Percentiles rank a stretch among this genome's conserved stretches.
Evolutionary conservation across 768 basidiomycete genomes (phyloP).

Genomic region (Asterophora parasitica): DNA sequence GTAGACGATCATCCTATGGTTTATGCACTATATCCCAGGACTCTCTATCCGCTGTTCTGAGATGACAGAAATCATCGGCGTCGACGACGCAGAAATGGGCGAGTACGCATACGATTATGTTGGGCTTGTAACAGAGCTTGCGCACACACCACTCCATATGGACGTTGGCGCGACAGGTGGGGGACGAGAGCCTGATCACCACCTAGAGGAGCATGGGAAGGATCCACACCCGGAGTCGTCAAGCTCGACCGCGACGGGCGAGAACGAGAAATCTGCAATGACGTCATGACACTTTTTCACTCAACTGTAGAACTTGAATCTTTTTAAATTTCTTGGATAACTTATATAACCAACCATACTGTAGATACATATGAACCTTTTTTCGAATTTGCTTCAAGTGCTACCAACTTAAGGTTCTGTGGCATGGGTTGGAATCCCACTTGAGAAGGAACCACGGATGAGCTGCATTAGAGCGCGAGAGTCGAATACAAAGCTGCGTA

Average conservation of each 20-base stretch:
- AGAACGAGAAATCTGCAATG: background rate
- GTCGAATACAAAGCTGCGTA: no score
- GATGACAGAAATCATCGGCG: constrained; percentile 72
- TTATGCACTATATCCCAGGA: constrained; percentile 85
- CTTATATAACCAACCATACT: no score
- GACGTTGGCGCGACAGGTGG: constrained; percentile 18
- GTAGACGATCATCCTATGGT: constrained; percentile 78
- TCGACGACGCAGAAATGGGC: constrained; percentile 88
- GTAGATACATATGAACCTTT: no score
- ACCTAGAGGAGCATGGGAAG: background rate
- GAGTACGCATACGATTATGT: constrained; percentile 90
- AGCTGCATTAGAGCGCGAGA: no score
- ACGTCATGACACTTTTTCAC: background rate
- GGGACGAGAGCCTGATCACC: constrained; percentile 26
- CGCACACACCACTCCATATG: constrained; percentile 28
- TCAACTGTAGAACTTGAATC: background rate
- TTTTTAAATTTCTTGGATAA: background rate
- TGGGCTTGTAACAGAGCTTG: constrained; percentile 59
- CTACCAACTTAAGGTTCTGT: no score
- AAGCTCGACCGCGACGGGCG: constrained; percentile 4
- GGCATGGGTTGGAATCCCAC: constrained; percentile 62
- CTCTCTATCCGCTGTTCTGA: constrained; percentile 64
- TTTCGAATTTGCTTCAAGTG: no score
- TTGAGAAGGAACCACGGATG: no score
- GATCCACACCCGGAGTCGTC: constrained; percentile 7